Conservation (phyloP, 805 yeast genomes). For the Lachancea lanzarotensis region DNA sequence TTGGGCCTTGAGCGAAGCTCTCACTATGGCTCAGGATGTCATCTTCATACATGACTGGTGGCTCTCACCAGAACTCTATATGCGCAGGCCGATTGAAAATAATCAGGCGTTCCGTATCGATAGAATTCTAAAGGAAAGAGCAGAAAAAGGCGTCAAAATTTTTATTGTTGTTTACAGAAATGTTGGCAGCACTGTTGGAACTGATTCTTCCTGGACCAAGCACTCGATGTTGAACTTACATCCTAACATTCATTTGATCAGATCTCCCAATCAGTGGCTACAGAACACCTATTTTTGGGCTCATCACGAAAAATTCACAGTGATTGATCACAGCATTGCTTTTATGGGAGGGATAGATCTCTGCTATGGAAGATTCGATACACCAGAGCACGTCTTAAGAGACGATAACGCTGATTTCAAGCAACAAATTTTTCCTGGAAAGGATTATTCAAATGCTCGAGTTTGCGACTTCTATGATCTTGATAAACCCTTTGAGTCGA, state of each 20-base stretch:
- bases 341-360: slow-evolving; percentile 94
- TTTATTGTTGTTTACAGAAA: slow-evolving; percentile 89
- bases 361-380: slow-evolving; percentile 93
- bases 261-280: slow-evolving; percentile 92
- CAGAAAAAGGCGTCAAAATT: slow-evolving; percentile 90
- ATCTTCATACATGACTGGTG: slow-evolving; percentile 98
- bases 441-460: slow-evolving; percentile 94
- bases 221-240: slow-evolving; percentile 84
- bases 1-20: slow-evolving; percentile 92
- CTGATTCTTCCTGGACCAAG: slow-evolving; percentile 90
- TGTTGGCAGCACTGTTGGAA: slow-evolving; percentile 87
- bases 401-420: slow-evolving; percentile 59
- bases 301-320: slow-evolving; percentile 89
- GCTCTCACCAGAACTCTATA: slow-evolving; percentile 88
- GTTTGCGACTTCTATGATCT: slow-evolving; percentile 77
- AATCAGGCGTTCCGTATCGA: slow-evolving; percentile 93
- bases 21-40: slow-evolving; percentile 88
- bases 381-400: slow-evolving; percentile 85
- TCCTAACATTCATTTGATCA: slow-evolving; percentile 77
- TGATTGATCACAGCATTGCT: slow-evolving; percentile 81
- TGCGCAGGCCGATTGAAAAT: slow-evolving; percentile 91
- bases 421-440: slow-evolving; percentile 79
- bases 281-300: slow-evolving; percentile 98
- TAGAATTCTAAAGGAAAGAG: slow-evolving; percentile 78
- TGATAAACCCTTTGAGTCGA: slow-evolving; percentile 81